A percentile compares a stretch with the other conserved stretches of the same genome.
Evolutionary conservation across 2,329 filamentous ascomycete genomes (phyloP).

Genomic region (Periglandula ipomoeae): DNA sequence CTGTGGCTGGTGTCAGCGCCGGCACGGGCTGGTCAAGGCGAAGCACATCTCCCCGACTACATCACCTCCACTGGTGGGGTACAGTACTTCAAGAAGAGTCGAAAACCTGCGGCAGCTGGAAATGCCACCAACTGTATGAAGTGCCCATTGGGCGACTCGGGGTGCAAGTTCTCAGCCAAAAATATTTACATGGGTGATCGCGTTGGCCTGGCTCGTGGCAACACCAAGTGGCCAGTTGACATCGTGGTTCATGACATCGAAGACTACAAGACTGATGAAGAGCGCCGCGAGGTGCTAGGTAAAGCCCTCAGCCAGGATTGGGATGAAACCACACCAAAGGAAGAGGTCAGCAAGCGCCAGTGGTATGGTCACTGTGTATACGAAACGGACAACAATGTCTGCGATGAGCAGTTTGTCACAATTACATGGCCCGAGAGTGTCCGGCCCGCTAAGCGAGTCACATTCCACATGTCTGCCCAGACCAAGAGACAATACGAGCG

Average conservation of each 20-base stretch:
- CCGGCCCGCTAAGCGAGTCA: constrained; percentile 70
- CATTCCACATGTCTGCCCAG: constrained; percentile 90
- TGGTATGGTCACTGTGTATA: constrained; percentile 96
- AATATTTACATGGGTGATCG: constrained; percentile 69
- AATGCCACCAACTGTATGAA: constrained; percentile 77
- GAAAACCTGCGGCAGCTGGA: constrained; percentile 70
- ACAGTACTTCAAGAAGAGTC: constrained; percentile 64
- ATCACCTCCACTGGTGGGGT: constrained; percentile 70
- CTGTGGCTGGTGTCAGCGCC: constrained; percentile 85
- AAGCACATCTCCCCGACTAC: constrained; percentile 62
- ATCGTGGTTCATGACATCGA: constrained; percentile 92
- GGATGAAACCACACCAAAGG: constrained; percentile 34
- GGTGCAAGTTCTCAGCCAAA: constrained; percentile 79
- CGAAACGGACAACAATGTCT: constrained; percentile 87
- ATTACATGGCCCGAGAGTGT: constrained; percentile 71
- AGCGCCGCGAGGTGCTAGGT: constrained; percentile 31
- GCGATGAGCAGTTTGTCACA: constrained; percentile 85
- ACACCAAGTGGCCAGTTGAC: constrained; percentile 71
- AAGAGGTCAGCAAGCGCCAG: constrained; percentile 42
- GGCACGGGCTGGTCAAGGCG: constrained; percentile 28
- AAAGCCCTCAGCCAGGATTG: constrained; percentile 44
- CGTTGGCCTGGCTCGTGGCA: constrained; percentile 51
- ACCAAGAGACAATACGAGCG: constrained; percentile 82
- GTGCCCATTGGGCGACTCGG: constrained; percentile 55
- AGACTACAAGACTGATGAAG: constrained; percentile 47